Evolutionary conservation across 164 flowering plant species (phyloP).

Genomic region (Vitis labrusca): DNA sequence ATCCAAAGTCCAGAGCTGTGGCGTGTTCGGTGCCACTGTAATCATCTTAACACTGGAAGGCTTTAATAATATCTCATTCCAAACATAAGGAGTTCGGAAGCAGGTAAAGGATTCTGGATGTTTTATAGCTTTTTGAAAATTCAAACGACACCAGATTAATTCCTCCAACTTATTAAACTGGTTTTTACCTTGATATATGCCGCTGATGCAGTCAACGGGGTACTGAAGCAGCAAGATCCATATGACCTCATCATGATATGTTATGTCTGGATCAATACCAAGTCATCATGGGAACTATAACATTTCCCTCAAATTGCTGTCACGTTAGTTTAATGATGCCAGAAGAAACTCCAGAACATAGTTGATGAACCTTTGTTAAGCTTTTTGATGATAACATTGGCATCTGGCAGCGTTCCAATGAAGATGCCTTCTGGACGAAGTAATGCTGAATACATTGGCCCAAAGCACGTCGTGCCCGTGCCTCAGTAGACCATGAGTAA

Average conservation of each 20-base stretch:
- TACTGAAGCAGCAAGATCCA: slow-evolving; percentile 13
- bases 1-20: too few relatives aligned
- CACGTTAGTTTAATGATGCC: slow-evolving; percentile 1
- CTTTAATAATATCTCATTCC: too few relatives aligned
- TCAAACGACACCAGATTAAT: neutral
- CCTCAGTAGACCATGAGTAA: slow-evolving; percentile 95
- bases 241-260: neutral
- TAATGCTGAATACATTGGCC: slow-evolving; percentile 86
- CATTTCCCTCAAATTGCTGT: slow-evolving; percentile 11
- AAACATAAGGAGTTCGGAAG: too few relatives aligned
- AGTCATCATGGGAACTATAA: neutral
- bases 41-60: too few relatives aligned
- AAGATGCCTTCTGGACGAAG: slow-evolving; percentile 96
- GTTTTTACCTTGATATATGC: neutral
- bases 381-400: slow-evolving; percentile 91
- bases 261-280: neutral
- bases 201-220: neutral
- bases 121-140: too few relatives aligned
- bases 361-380: slow-evolving; percentile 21
- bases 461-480: slow-evolving; percentile 91
- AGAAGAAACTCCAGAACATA: too few relatives aligned
- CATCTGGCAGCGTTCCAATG: slow-evolving; percentile 99
- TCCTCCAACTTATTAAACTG: neutral
- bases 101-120: too few relatives aligned
- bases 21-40: too few relatives aligned